Base-by-base conservation (phyloP, 768 basidiomycete species). In the Rhodotorula paludigena region DNA sequence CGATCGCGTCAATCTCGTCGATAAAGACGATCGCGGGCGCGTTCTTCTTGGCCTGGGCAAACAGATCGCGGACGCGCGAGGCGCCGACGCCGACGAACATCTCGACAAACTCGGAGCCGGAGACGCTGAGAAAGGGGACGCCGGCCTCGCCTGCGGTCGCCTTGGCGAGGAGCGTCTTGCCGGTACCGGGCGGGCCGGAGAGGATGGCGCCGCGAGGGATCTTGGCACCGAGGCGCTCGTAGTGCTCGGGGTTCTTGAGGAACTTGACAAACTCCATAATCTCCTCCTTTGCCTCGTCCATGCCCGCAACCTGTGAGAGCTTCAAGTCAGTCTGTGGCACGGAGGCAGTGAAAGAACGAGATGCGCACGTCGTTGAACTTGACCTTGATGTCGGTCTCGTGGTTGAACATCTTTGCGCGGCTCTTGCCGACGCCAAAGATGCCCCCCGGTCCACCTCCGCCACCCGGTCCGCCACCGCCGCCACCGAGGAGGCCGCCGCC, bases 201-300 rank as follows among this genome's bases (percentile, higher is more conserved):
- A 96, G 82, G 78, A 96, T 92, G 41, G 92, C 92, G 60, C 92
- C 92, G 45, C 92, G 88, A 57, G 92, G 92, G 71, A 98, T 98
- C 81, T 98, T 98, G 66, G 96, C 96, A 66, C 96, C 96, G 47
- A 99, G 85, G 73, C 87, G 90, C 80, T 97, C 90, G 81, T 96
- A 99, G 78, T 88, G 89, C 38, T 85, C 81, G 20, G 96, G 96
- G 64, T 98, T 89, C 81, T 97, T 97, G 76, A 99, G 82, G 82
- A 99, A 98, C 75, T 96, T 93, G 78, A 99, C 96, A 74, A 98
- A 99, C 78, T 99, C 96, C 90, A 98, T 94, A 74, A 99, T 94
- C 81, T 99, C 96, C 81, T 93, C 90, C 82, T 99, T 99, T 51
- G 93, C 96, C 80, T 99, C 96, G 80, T 99, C 96, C 94, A 98